phyloP scores from a whole-genome alignment of 495 filamentous ascomycete species.

The Parathielavia hyrcaniae region DNA sequence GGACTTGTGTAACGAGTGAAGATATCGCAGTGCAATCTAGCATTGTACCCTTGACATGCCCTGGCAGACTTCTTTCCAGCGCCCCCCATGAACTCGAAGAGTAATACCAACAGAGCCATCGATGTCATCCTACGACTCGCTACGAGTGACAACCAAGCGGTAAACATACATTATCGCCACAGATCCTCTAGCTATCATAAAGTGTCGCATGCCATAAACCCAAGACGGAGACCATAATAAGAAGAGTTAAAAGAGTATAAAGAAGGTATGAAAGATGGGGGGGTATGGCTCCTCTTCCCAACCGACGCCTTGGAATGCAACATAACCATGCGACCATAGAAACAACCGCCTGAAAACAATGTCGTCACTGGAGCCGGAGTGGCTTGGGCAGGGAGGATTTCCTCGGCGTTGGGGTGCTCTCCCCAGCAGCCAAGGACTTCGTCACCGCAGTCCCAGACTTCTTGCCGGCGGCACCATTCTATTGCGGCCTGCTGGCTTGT shows the following conservation, averaged over 20 bases:
- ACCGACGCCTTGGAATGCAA: constrained; percentile 14
- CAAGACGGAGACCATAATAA: neutral
- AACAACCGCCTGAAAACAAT: neutral
- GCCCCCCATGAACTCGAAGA: neutral
- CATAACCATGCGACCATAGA: constrained; percentile 6
- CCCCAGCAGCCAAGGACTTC: neutral
- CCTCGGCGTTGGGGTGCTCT: too few relatives aligned
- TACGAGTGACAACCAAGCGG: neutral
- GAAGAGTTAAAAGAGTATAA: neutral
- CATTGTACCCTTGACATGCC: neutral
- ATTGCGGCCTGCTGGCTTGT: constrained; percentile 12
- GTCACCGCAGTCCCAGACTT: neutral
- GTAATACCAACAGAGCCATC: neutral
- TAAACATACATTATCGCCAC: neutral
- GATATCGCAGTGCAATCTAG: neutral
- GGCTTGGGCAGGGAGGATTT: neutral
- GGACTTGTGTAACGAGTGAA: neutral
- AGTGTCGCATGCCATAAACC: neutral
- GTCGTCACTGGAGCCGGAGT: neutral
- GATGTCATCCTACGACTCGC: neutral
- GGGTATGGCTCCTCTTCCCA: constrained; percentile 7
- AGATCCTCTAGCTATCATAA: neutral
- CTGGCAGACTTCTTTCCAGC: neutral
- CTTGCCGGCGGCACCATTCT: neutral
- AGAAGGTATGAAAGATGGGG: neutral